These are phyloP conservation scores for Septoria petroselini DNA, from an alignment of 2,329 filamentous ascomycete species.

Conservation along the genomic window DNA sequence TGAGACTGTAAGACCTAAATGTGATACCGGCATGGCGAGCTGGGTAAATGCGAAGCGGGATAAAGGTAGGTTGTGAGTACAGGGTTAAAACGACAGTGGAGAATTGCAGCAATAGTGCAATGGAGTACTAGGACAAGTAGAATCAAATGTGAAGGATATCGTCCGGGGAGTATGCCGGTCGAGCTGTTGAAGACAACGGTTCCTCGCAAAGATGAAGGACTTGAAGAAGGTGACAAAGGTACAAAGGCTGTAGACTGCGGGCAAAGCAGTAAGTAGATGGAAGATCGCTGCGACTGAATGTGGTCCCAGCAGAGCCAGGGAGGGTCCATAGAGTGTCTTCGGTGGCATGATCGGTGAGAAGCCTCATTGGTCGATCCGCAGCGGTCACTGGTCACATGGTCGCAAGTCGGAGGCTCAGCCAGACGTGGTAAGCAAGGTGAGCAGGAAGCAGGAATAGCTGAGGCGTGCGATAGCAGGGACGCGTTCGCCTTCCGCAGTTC, in stretches of 20 bases:
- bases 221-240: constrained; percentile 16
- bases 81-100: constrained; percentile 23
- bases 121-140: constrained; percentile 11
- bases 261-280: constrained; percentile 9
- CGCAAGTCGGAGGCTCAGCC: constrained; percentile 18
- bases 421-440: constrained; percentile 14
- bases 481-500: constrained; percentile 19
- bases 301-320: constrained; percentile 15
- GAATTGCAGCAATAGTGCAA: constrained; percentile 18
- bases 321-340: constrained; percentile 7
- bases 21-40: constrained; percentile 57
- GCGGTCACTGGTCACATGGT: constrained; percentile 11
- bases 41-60: constrained; percentile 6
- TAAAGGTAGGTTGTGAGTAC: constrained; percentile 6
- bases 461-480: constrained; percentile 25
- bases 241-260: constrained; percentile 8
- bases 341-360: constrained; percentile 21
- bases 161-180: constrained; percentile 16
- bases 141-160: constrained; percentile 11
- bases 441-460: constrained; percentile 21
- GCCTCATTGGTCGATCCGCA: constrained; percentile 25
- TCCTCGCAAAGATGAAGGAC: constrained; percentile 14
- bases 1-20: constrained; percentile 66
- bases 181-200: constrained; percentile 9
- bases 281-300: constrained; percentile 11